Evolutionary conservation across 352 stramenopile genomes (phyloP).

Genomic region (Globisporangium sylvaticum): DNA sequence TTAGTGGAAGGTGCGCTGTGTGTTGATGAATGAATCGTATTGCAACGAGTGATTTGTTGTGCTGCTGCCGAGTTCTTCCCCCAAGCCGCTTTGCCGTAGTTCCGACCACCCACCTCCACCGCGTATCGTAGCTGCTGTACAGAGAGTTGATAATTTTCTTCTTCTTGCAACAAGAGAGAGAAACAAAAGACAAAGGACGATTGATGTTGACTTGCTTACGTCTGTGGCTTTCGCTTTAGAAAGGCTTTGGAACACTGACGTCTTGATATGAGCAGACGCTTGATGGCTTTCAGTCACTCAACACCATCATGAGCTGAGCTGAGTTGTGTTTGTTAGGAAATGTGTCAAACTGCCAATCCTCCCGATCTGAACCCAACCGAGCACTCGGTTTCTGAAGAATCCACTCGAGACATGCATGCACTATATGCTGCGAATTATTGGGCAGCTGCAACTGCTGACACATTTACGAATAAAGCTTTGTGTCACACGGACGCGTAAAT

Average conservation of each 20-base stretch:
- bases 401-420: neutral
- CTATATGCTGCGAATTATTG: no score
- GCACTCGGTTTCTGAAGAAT: neutral
- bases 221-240: neutral
- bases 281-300: neutral
- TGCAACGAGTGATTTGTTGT: neutral
- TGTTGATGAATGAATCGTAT: neutral
- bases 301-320: neutral
- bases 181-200: neutral
- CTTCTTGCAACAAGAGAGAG: conserved; percentile 5
- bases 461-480: neutral
- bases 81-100: conserved; percentile 1
- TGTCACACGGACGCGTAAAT: neutral
- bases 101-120: neutral
- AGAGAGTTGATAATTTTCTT: conserved; percentile 8
- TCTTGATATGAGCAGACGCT: neutral
- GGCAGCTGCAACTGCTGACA: neutral
- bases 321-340: neutral
- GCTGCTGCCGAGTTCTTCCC: neutral
- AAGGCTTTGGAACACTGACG: neutral
- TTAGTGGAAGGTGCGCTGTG: neutral
- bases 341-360: neutral
- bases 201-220: neutral
- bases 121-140: conserved; percentile 8
- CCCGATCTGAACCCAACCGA: neutral